Evolutionary conservation across 257 asterid species (phyloP).

Genomic region (Lantana camara): DNA sequence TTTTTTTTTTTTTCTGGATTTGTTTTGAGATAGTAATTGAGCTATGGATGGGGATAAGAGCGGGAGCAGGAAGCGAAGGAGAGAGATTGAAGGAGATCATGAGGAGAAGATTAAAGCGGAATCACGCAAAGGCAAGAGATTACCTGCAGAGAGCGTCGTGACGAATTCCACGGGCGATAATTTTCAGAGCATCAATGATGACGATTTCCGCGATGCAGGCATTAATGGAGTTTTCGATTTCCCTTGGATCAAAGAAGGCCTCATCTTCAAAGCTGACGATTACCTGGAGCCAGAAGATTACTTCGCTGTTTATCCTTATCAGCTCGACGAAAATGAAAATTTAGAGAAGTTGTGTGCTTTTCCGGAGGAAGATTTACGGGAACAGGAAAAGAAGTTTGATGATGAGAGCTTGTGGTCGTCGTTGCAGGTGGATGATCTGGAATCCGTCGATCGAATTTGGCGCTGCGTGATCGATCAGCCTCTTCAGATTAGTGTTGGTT

Average conservation of each 20-base stretch:
- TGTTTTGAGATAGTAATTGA: not conserved
- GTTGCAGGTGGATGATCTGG: slow-evolving; percentile 35
- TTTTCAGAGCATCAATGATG: not conserved
- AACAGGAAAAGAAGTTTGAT: slow-evolving; percentile 7
- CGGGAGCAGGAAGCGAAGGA: slow-evolving; percentile 36
- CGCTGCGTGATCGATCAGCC: slow-evolving; percentile 43
- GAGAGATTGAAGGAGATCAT: slow-evolving; percentile 26
- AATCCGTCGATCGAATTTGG: slow-evolving; percentile 45
- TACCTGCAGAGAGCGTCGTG: not conserved
- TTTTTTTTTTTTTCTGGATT: not conserved
- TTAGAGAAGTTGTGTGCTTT: slow-evolving; percentile 1
- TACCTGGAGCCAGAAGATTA: slow-evolving; percentile 29
- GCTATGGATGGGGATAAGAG: slow-evolving; percentile 31
- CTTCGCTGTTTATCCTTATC: slow-evolving; percentile 19
- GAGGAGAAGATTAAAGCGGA: not conserved
- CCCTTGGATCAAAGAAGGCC: slow-evolving; percentile 56
- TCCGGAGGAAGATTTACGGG: slow-evolving; percentile 10
- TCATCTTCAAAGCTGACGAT: slow-evolving; percentile 31
- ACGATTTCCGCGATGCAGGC: slow-evolving; percentile 32
- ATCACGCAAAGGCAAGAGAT: slow-evolving; percentile 27
- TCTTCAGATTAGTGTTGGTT: slow-evolving; percentile 29
- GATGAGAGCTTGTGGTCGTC: slow-evolving; percentile 34
- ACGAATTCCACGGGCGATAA: not conserved
- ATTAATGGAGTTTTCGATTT: slow-evolving; percentile 49
- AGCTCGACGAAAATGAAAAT: slow-evolving; percentile 15